phyloP scores from a whole-genome alignment of 2,329 filamentous ascomycete genomes.

The Claviceps arundinis region DNA sequence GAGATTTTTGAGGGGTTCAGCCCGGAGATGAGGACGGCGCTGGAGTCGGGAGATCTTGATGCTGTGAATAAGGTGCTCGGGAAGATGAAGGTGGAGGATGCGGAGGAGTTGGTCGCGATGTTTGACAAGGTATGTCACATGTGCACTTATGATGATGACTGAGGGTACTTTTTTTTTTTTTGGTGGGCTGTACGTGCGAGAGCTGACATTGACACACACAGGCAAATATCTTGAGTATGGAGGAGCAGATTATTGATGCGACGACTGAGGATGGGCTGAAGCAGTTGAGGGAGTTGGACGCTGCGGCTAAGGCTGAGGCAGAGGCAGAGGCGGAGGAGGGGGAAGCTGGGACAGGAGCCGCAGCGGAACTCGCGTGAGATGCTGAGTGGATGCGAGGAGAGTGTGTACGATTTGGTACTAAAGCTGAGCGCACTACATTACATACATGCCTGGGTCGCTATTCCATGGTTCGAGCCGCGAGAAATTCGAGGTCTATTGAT shows the following conservation, averaged over 20 bases:
- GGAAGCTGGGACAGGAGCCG: conserved; percentile 3
- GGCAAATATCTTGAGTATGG: conserved; percentile 79
- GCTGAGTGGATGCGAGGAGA: not conserved
- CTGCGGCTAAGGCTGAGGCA: conserved; percentile 21
- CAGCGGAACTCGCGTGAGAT: conserved; percentile 1
- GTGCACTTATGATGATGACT: too few species aligned
- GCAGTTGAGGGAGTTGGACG: conserved; percentile 63
- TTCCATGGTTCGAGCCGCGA: too few species aligned
- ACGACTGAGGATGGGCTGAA: conserved; percentile 78
- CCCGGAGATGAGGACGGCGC: conserved; percentile 64
- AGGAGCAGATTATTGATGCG: conserved; percentile 88
- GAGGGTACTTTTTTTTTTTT: not conserved
- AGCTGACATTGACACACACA: conserved; percentile 15
- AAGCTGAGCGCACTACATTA: too few species aligned
- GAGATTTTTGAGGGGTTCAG: conserved; percentile 75
- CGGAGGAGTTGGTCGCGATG: conserved; percentile 71
- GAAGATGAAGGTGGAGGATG: conserved; percentile 78
- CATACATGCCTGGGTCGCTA: too few species aligned
- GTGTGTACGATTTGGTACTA: not conserved
- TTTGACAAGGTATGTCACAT: conserved; percentile 48
- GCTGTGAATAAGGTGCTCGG: conserved; percentile 47
- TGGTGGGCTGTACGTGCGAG: not conserved
- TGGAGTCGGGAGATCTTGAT: conserved; percentile 82
- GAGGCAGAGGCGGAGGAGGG: conserved; percentile 9
- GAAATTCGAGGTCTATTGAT: too few species aligned